These are phyloP conservation scores for Aureobasidium sp. DNA, from an alignment of 2,329 filamentous ascomycete species.

Conservation along the genomic window DNA sequence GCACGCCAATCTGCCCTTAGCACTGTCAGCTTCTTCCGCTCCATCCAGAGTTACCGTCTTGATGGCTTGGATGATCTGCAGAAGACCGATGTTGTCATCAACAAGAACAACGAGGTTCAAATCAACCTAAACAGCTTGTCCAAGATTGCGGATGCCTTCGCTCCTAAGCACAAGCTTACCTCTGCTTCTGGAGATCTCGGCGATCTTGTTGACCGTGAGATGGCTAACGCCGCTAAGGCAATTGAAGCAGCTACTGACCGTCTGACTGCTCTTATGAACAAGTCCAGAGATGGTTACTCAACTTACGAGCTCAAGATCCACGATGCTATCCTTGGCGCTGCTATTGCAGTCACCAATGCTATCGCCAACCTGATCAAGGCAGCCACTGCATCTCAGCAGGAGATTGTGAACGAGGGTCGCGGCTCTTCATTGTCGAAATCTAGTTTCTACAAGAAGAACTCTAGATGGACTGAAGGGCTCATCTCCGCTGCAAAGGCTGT, in stretches of 20 bases:
- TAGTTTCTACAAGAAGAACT: conserved; percentile 98
- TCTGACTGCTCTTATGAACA: conserved; percentile 86
- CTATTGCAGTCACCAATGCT: conserved; percentile 85
- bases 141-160: conserved; percentile 86
- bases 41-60: conserved; percentile 85
- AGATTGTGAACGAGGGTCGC: conserved; percentile 89
- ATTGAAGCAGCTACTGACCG: conserved; percentile 88
- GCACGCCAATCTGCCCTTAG: conserved; percentile 78
- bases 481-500: conserved; percentile 97
- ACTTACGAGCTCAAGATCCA: conserved; percentile 96
- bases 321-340: conserved; percentile 88
- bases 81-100: conserved; percentile 95
- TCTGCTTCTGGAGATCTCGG: conserved; percentile 78
- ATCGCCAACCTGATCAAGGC: conserved; percentile 94
- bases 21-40: conserved; percentile 90
- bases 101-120: conserved; percentile 93
- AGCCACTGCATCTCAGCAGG: conserved; percentile 84
- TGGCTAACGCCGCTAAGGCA: conserved; percentile 88
- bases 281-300: conserved; percentile 89
- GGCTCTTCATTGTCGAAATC: conserved; percentile 68
- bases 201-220: conserved; percentile 84
- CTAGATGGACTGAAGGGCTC: conserved; percentile 95
- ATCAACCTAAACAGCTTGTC: conserved; percentile 89
- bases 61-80: conserved; percentile 84
- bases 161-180: conserved; percentile 78